A percentile compares a stretch with the other conserved stretches of the same genome.
These are phyloP conservation scores for Olyra latifolia DNA, from an alignment of 176 grass and related monocot genomes.

Conservation along the genomic window DNA sequence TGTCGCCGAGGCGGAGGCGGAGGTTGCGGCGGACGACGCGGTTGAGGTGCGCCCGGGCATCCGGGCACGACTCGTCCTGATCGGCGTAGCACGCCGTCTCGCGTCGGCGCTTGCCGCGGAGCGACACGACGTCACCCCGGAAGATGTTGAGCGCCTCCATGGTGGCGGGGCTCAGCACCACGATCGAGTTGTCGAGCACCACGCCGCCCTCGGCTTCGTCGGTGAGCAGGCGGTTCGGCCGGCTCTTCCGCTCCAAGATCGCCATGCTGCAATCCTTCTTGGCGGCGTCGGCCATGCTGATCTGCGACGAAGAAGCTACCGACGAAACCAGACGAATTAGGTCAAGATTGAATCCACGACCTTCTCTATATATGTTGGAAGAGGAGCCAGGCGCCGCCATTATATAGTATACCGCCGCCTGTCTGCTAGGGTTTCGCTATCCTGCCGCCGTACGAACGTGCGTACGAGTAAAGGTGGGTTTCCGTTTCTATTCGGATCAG, in stretches of 20 bases:
- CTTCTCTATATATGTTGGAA: no score
- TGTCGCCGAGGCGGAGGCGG: slow-evolving; percentile 41
- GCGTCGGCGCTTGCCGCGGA: slow-evolving; percentile 46
- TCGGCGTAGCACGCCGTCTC: slow-evolving; percentile 49
- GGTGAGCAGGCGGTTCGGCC: slow-evolving; percentile 46
- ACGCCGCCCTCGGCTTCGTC: slow-evolving; percentile 43
- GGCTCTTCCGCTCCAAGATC: slow-evolving; percentile 43
- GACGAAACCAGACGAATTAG: no score
- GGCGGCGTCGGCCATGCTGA: no score
- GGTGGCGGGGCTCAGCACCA: slow-evolving; percentile 10
- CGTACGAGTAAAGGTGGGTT: no score
- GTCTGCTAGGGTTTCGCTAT: no score
- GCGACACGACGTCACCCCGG: not conserved
- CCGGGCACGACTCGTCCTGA: slow-evolving; percentile 28
- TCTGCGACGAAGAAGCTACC: no score
- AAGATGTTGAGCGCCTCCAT: slow-evolving; percentile 39
- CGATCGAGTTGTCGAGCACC: slow-evolving; percentile 38
- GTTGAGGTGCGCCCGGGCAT: slow-evolving; percentile 30
- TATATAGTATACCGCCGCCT: no score
- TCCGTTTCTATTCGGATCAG: no score
- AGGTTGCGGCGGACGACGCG: slow-evolving; percentile 60
- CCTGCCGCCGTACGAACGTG: no score
- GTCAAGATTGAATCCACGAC: no score
- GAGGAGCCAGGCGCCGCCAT: no score
- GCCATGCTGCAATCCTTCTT: slow-evolving; percentile 34